Evolutionary conservation across 1,284 basidiomycete genomes (phyloP).

Genomic region (Moesziomyces sp.): DNA sequence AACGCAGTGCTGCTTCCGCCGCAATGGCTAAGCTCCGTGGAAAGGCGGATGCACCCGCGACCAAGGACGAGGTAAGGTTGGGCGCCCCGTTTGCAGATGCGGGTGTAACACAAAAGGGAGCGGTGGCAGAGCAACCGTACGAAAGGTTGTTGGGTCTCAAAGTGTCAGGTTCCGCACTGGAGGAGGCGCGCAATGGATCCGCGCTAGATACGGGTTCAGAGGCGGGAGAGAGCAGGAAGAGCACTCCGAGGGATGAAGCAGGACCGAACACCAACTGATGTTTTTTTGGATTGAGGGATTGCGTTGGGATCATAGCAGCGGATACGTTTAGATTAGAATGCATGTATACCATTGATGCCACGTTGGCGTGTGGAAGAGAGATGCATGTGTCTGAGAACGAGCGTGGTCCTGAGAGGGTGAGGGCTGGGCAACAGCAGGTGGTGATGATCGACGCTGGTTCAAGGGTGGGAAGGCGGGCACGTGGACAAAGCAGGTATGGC

Average conservation of each 20-base stretch:
- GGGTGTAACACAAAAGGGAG: neutral
- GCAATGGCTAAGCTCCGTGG: slow-evolving; percentile 45
- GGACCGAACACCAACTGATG: neutral
- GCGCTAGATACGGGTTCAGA: slow-evolving; percentile 30
- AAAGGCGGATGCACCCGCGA: slow-evolving; percentile 14
- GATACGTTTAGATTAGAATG: neutral
- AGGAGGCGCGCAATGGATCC: slow-evolving; percentile 19
- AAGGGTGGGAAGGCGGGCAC: no score
- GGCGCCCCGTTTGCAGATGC: slow-evolving; percentile 15
- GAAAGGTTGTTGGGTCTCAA: slow-evolving; percentile 17
- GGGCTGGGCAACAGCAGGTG: no score
- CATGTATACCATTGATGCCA: no score
- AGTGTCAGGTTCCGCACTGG: slow-evolving; percentile 9
- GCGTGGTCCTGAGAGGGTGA: no score
- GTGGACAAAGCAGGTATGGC: no score
- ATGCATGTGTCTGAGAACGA: no score
- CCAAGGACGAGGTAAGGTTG: neutral
- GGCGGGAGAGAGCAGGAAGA: slow-evolving; percentile 11
- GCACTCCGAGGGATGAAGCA: slow-evolving; percentile 13
- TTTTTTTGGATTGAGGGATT: no score
- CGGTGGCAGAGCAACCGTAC: neutral
- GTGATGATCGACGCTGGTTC: no score
- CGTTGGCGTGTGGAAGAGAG: no score
- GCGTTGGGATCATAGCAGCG: neutral
- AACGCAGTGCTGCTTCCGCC: slow-evolving; percentile 35